phyloP scores from a whole-genome alignment of 2,329 filamentous ascomycete species.

The Macroventuria anomochaeta region DNA sequence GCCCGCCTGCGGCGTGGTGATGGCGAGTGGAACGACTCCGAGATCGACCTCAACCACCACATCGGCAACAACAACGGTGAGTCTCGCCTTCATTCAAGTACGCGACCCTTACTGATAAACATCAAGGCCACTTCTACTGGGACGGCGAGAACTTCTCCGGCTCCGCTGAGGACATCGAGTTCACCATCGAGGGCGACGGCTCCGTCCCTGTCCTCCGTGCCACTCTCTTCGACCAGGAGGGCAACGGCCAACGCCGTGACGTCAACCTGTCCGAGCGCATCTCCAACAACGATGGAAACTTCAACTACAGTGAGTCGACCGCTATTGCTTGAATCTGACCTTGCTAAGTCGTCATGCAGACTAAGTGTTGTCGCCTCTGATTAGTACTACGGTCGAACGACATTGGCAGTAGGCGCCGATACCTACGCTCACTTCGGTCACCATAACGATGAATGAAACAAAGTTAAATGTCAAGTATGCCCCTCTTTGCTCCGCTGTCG shows the following conservation, averaged over 20 bases:
- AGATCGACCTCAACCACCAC: slow-evolving; percentile 58
- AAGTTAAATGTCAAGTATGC: slow-evolving; percentile 8
- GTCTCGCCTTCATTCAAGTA: background rate
- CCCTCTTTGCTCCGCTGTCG: background rate
- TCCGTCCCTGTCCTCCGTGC: slow-evolving; percentile 62
- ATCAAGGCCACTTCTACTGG: slow-evolving; percentile 56
- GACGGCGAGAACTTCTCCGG: slow-evolving; percentile 55
- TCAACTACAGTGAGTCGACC: slow-evolving; percentile 24
- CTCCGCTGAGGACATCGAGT: slow-evolving; percentile 56
- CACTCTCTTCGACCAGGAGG: slow-evolving; percentile 52
- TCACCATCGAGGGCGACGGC: slow-evolving; percentile 60
- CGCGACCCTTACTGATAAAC: background rate
- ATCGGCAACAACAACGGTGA: slow-evolving; percentile 62
- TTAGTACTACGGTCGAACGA: background rate
- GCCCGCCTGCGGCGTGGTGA: slow-evolving; percentile 52
- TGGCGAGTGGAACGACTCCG: slow-evolving; percentile 54
- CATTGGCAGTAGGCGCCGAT: background rate
- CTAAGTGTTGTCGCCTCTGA: slow-evolving; percentile 1
- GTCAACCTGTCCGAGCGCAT: slow-evolving; percentile 65
- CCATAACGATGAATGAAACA: slow-evolving; percentile 14
- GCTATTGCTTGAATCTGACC: background rate
- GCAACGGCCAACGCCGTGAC: slow-evolving; percentile 53
- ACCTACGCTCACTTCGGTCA: background rate
- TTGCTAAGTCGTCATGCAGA: background rate
- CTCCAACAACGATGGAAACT: slow-evolving; percentile 58